These are phyloP conservation scores for Camellia sinensis DNA, from an alignment of 148 eudicot species.

Conservation along the genomic window DNA sequence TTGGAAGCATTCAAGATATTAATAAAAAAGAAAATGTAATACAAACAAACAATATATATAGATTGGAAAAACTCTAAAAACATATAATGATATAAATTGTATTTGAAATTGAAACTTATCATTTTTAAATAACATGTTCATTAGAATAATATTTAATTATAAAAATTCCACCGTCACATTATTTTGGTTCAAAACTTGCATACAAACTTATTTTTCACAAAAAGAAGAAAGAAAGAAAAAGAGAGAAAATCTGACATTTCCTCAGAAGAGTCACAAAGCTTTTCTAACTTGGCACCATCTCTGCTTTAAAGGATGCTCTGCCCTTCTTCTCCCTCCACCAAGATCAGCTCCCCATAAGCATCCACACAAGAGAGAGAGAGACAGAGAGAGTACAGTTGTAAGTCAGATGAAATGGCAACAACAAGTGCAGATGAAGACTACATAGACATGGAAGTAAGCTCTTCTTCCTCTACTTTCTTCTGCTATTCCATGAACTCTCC, in stretches of 20 bases:
- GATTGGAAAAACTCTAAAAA: too few species aligned
- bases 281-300: conserved; percentile 41
- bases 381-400: conserved; percentile 10
- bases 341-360: conserved; percentile 30
- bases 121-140: too few species aligned
- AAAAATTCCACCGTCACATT: too few species aligned
- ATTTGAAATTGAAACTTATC: too few species aligned
- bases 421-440: conserved; percentile 49
- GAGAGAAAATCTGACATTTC: conserved; percentile 21
- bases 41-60: too few species aligned
- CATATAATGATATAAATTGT: too few species aligned
- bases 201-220: not conserved
- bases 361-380: conserved; percentile 9
- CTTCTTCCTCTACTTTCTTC: conserved; percentile 17
- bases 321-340: conserved; percentile 13
- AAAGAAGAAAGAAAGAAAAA: not conserved
- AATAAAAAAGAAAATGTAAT: not conserved
- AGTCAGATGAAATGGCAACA: conserved; percentile 32
- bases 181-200: too few species aligned
- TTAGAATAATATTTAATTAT: too few species aligned
- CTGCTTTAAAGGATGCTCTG: conserved; percentile 38
- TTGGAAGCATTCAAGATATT: conserved; percentile 24
- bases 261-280: conserved; percentile 15
- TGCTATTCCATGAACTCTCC: conserved; percentile 23
- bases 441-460: conserved; percentile 59